Evolutionary conservation across 2,329 filamentous ascomycete genomes (phyloP), one percentile per base, ranked within the genome.

Genomic region (Clonostachys chloroleuca): DNA sequence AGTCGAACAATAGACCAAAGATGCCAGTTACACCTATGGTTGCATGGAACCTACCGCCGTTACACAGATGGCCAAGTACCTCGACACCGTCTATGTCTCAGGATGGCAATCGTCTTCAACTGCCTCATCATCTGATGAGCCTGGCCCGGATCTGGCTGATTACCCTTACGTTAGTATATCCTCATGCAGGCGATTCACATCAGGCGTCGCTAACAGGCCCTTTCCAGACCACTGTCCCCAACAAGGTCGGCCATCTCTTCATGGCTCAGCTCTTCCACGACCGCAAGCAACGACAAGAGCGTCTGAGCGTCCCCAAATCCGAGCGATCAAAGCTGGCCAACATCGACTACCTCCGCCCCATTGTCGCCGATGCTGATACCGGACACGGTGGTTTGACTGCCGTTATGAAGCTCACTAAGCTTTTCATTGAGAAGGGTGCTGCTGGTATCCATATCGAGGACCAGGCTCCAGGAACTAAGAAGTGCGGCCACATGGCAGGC

Each of bases 181-280:
- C 14, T 6, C 12, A 8, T 17, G 13, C 13, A 30, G 14, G 30
- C 12, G 14, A 17, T 36, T 14, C 12, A n/a, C 13, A 13, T 12
- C 14, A 7, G 18, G 14, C 30, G 24, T 35, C 16, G 14, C 47
- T 43, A 17, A 46, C 40, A 35, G 12, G 30, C 8, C 5, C 5
- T 17, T 14, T 16, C n/a, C 52, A 94, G 89, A 96, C 94, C 56
- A 99, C 94, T 40, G 94, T 99, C 18, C 94, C 94, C 45, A 96
- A 97, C 78, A 99, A 99, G 73, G 94, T 99, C 55, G 83, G 89
- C 63, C 94, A 99, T 65, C 83, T 99, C 45, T 99, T 95, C 83
- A 92, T 95, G 83, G 92, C 94, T 13, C 94, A 99, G 73, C 84
- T 97, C 48, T 99, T 99, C 86, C 94, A 99, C 74, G 94, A 99